Percentiles rank a stretch among this genome's conserved stretches.
Conservation (phyloP, 2,329 filamentous ascomycete species). For the Pestalotiopsis sp. region DNA sequence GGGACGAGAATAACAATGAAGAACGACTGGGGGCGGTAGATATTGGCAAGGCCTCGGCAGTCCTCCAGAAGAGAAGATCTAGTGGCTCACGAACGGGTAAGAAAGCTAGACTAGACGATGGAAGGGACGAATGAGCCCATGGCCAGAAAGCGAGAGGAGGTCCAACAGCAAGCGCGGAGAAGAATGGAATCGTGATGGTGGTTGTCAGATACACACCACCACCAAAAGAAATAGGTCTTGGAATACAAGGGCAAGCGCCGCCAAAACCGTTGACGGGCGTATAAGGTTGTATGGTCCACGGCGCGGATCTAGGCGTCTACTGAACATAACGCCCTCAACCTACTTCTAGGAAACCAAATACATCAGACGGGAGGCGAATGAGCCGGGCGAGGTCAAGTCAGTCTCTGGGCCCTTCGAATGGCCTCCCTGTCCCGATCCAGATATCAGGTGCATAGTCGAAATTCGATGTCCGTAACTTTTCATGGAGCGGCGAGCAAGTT, state of each 20-base stretch:
- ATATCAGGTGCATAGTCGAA: conserved; percentile 4
- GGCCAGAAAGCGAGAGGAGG: not conserved
- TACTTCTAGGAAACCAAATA: no score
- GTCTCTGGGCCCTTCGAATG: not conserved
- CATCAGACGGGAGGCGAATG: no score
- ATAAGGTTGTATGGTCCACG: no score
- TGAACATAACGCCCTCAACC: no score
- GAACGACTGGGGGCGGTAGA: not conserved
- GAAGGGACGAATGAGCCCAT: not conserved
- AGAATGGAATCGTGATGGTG: not conserved
- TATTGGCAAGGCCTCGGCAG: not conserved
- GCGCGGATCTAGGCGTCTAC: no score
- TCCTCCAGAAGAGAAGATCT: not conserved
- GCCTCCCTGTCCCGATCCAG: not conserved
- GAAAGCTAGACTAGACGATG: not conserved
- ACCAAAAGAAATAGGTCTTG: not conserved
- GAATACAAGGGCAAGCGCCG: not conserved
- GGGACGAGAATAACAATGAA: not conserved
- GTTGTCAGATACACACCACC: not conserved
- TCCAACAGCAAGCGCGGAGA: not conserved
- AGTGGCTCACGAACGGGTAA: not conserved
- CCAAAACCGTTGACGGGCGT: not conserved
- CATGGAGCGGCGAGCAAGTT: not conserved
- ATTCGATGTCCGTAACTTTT: conserved; percentile 6
- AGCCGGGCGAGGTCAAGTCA: not conserved